Evolutionary conservation across 2,329 filamentous ascomycete genomes (phyloP), one percentile per base, ranked within the genome.

Genomic region (Dryadomyces quercus-mongolicae): DNA sequence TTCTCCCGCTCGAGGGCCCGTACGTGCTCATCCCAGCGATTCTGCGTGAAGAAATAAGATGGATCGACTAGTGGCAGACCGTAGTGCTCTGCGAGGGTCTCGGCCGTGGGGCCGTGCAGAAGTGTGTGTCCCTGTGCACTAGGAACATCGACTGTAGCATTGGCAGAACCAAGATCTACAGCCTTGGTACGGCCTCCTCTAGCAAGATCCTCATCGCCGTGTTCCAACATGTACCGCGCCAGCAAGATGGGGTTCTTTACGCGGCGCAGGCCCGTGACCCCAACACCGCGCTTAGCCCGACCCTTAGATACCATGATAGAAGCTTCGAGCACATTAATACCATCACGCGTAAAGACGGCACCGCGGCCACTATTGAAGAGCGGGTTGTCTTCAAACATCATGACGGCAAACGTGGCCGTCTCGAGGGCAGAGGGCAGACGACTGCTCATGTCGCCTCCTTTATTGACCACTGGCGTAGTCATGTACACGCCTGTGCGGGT

Each of bases 311-410:
- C 86, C 89, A 95, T 95, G 52, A 95, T 80, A 9, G 82, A 87
- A 1, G 88, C 87, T 69, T 95, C 90, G 57, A 95, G 82, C 70
- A 95, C 87, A 66, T 91, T 90, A 58, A 83, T 78, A 18, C 90
- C 91, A 60, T 85, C 83, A 51, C 84, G 81, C 0, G 88, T 95
- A 68, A 94, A 95, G 20, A 95, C 89, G 51, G 89, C 87, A 53
- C 91, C 91, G 62, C 82, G 84, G 8, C 83, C 89, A 55, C 83
- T 82, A 70, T 95, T 95, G 76, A 93, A 95, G 5, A 94, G 78
- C 2, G 84, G 77, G 63, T 90, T 81, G 63, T 94, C 75, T 70
- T 95, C 90, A 16, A 95, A 78, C 25, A 84, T 75, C 1, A 74
- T 72, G 12, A 94, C 88, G 47, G 89, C 89, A 66, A 84, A 79